Evolutionary conservation across 257 asterid genomes (phyloP), one percentile per base, ranked within the genome.

Genomic region (Primulina eburnea): DNA sequence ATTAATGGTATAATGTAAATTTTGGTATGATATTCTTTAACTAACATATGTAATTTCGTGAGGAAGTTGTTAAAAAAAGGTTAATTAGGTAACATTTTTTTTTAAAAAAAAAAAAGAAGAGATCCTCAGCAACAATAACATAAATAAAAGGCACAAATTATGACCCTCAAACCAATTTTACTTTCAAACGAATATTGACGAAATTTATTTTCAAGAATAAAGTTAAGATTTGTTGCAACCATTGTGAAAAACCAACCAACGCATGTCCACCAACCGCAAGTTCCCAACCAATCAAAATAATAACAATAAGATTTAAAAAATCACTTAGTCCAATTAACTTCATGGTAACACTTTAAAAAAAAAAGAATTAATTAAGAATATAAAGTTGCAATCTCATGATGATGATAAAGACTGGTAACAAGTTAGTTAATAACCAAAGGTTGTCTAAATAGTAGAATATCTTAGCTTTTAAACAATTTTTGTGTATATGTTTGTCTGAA

Each of bases 311-410:
- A 37, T 37, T 37, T 37, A 62, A 32, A 55, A 2, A 28, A 28
- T 32, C 9, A 28, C 9, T 4, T 6, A 12, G 4, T 94, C 96
- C 55, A 87, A 91, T 24, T 24, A 87, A 70, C 83, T 85, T 73
- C 81, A 89, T 11, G 95, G 95, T 72, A 94, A 89, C 50, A 92
- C 96, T 83, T 80, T 87, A 0, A 1, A 8, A 9, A 8, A 10
- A 38, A 38, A 9, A 32, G 34, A 32, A 32, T 32, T 8, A 32
- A 32, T 4, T 8, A 38, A 38, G 50, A 8, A 35, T 10, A 38
- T 38, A 14, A 43, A 43, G 85, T 85, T 75, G 87, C 92, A 33
- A 92, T 89, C 64, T 84, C 29, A 5, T 69, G 70, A 71, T 75
- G 69, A 67, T 4, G 34, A 69, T 11, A 64, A 71, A 53, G 74